Percentiles rank a stretch among this genome's conserved stretches.
phyloP scores from a whole-genome alignment of 163 green algal genomes.

The Scenedesmus sp. region DNA sequence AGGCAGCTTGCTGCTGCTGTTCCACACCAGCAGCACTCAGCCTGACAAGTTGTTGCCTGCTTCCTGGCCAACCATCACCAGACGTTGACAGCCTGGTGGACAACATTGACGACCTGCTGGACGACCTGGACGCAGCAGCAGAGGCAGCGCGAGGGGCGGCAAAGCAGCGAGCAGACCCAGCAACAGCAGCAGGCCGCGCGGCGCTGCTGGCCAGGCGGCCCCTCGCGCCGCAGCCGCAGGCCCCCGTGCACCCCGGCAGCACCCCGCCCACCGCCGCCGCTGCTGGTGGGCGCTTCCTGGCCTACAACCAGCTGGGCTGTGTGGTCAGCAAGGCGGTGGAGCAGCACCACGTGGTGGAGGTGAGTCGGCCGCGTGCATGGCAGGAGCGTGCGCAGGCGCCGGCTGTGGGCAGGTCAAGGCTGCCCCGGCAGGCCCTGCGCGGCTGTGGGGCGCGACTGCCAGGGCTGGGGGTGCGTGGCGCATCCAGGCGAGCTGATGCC shows the following conservation, averaged over 20 bases:
- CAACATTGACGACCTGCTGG: slow-evolving; percentile 21
- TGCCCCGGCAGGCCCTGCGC: too few species aligned
- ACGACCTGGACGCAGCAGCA: slow-evolving; percentile 27
- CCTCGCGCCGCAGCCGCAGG: slow-evolving; percentile 53
- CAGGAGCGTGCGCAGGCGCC: too few species aligned
- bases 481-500: too few species aligned
- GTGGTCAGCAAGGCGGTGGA: slow-evolving; percentile 75
- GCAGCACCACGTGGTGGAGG: slow-evolving; percentile 78
- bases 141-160: not conserved
- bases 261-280: slow-evolving; percentile 44
- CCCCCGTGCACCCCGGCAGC: slow-evolving; percentile 77
- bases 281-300: slow-evolving; percentile 73
- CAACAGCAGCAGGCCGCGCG: not conserved
- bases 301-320: slow-evolving; percentile 81
- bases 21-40: not conserved
- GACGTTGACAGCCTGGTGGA: not conserved
- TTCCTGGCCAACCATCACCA: not conserved
- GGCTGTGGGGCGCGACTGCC: too few species aligned
- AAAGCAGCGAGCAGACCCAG: not conserved
- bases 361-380: slow-evolving; percentile 52
- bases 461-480: too few species aligned
- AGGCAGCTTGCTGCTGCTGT: not conserved
- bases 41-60: not conserved
- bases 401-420: too few species aligned
- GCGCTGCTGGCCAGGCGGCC: not conserved